phyloP scores from a whole-genome alignment of 2,329 filamentous ascomycete genomes.

The Huntiella omanensis region DNA sequence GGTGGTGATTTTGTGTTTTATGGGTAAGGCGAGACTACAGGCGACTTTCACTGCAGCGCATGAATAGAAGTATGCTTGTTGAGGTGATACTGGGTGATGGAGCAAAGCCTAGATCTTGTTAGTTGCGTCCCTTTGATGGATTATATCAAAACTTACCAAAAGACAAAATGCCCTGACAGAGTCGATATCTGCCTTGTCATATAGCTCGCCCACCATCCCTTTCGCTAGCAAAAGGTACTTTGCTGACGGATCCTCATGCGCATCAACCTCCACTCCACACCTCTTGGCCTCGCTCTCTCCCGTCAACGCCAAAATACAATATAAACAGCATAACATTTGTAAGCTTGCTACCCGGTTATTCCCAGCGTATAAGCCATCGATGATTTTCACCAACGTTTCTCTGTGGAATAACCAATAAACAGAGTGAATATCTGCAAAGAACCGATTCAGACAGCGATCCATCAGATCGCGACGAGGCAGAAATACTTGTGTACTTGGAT shows the following conservation, averaged over 20 bases:
- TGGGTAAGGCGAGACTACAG: slow-evolving; percentile 15
- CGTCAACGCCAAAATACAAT: slow-evolving; percentile 15
- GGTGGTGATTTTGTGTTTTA: slow-evolving; percentile 13
- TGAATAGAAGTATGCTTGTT: slow-evolving; percentile 16
- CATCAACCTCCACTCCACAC: slow-evolving; percentile 1
- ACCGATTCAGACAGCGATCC: slow-evolving; percentile 15
- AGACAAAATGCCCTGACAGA: slow-evolving; percentile 16
- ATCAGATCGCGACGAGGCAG: slow-evolving; percentile 16
- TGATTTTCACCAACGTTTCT: slow-evolving; percentile 15
- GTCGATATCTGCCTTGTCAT: slow-evolving; percentile 15
- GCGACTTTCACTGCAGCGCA: slow-evolving; percentile 15
- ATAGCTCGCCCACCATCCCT: slow-evolving; percentile 13
- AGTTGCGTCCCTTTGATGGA: not conserved
- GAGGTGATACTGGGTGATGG: slow-evolving; percentile 12
- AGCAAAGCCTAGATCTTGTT: not conserved
- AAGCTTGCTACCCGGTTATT: slow-evolving; percentile 14
- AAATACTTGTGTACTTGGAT: slow-evolving; percentile 12
- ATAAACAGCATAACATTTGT: slow-evolving; percentile 15
- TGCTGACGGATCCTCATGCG: slow-evolving; percentile 9
- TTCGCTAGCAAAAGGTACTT: slow-evolving; percentile 15
- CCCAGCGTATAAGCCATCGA: slow-evolving; percentile 15
- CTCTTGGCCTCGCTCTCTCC: slow-evolving; percentile 15
- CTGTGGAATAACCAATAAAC: slow-evolving; percentile 17
- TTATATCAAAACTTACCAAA: slow-evolving; percentile 10
- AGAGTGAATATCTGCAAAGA: slow-evolving; percentile 16